phyloP scores from a whole-genome alignment of 2,329 filamentous ascomycete genomes.

The Penicillium hordei region DNA sequence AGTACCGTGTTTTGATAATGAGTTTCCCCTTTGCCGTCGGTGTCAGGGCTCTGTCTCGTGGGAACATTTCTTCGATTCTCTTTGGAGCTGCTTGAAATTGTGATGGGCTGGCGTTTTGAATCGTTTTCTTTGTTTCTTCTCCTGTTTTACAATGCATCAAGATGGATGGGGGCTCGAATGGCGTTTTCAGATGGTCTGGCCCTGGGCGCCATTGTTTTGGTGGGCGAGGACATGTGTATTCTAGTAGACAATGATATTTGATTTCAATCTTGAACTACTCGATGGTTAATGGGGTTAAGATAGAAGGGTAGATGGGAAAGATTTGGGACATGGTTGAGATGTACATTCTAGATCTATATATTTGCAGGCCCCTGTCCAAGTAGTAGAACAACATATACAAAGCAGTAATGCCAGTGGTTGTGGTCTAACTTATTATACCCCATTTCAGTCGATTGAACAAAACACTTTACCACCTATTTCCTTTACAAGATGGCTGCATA shows the following conservation, averaged over 20 bases:
- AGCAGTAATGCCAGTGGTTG: background rate
- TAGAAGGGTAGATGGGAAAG: background rate
- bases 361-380: background rate
- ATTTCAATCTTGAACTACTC: background rate
- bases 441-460: background rate
- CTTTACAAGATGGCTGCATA: background rate
- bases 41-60: background rate
- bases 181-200: slow-evolving; percentile 24
- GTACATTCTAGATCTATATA: background rate
- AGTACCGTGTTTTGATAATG: background rate
- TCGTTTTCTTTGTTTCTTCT: slow-evolving; percentile 8
- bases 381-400: background rate
- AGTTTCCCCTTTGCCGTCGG: background rate
- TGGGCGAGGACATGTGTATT: slow-evolving; percentile 16
- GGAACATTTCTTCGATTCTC: background rate
- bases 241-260: slow-evolving; percentile 18
- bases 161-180: slow-evolving; percentile 17
- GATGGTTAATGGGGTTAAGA: background rate
- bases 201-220: slow-evolving; percentile 13
- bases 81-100: background rate
- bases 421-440: background rate
- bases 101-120: background rate
- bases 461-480: no score
- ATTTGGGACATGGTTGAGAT: background rate
- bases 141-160: slow-evolving; percentile 19